A percentile compares a stretch with the other conserved stretches of the same genome.
Evolutionary conservation across 805 yeast genomes (phyloP).

Genomic region (Candida odintsovae): DNA sequence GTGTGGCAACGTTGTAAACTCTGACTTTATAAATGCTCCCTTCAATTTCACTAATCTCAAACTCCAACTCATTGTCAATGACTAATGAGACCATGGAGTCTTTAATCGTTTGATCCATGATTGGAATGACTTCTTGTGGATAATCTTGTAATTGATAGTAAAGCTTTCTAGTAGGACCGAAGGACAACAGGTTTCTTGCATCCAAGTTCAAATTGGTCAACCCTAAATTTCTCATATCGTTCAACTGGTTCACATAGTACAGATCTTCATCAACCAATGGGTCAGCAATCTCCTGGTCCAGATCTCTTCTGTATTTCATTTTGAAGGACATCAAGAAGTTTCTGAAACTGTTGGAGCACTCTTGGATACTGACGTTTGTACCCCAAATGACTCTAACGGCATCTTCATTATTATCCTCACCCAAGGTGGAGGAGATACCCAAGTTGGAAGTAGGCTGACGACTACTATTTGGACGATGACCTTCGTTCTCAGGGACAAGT

Average conservation of each 20-base stretch:
- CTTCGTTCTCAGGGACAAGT: conserved; percentile 41
- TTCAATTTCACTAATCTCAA: conserved; percentile 60
- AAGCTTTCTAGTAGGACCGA: conserved; percentile 67
- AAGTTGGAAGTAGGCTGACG: conserved; percentile 24
- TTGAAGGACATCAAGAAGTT: conserved; percentile 82
- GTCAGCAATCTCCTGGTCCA: conserved; percentile 32
- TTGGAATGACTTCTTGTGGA: conserved; percentile 95
- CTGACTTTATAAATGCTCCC: conserved; percentile 79
- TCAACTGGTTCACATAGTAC: conserved; percentile 68
- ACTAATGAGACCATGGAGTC: conserved; percentile 79
- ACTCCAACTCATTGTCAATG: conserved; percentile 48
- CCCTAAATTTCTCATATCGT: conserved; percentile 71
- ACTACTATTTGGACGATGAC: conserved; percentile 1
- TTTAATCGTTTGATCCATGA: conserved; percentile 94
- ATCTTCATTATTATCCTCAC: conserved; percentile 44
- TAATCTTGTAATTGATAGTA: conserved; percentile 84
- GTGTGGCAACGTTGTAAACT: conserved; percentile 74
- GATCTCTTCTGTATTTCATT: conserved; percentile 57
- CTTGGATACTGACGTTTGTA: conserved; percentile 90
- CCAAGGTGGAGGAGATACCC: conserved; percentile 14
- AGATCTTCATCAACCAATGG: conserved; percentile 62
- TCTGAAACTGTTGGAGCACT: conserved; percentile 73
- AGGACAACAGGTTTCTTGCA: conserved; percentile 71
- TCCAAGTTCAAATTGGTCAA: conserved; percentile 82
- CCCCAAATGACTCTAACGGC: conserved; percentile 97